A percentile compares a stretch with the other conserved stretches of the same genome.
Evolutionary conservation across 1,139 yeast species (phyloP).

Genomic region (Suhomyces bokatorum): DNA sequence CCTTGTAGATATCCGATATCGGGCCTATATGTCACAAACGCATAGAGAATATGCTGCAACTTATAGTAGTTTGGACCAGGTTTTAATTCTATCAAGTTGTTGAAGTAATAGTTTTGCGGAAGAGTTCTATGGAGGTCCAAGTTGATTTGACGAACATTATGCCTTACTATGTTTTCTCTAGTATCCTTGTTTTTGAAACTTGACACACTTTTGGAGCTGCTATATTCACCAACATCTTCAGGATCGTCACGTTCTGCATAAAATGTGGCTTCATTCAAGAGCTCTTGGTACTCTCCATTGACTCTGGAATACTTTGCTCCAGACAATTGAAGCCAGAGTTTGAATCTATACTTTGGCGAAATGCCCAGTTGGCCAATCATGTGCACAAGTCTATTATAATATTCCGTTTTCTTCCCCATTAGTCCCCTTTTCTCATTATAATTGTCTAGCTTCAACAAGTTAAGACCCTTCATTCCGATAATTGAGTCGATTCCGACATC

Average conservation of each 20-base stretch:
- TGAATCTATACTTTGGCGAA: constrained; percentile 49
- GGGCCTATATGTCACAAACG: constrained; percentile 52
- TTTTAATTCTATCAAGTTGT: constrained; percentile 36
- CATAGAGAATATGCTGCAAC: constrained; percentile 50
- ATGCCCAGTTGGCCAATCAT: constrained; percentile 47
- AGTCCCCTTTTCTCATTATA: constrained; percentile 9
- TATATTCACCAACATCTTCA: background rate
- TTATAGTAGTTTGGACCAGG: constrained; percentile 57
- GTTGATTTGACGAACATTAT: constrained; percentile 51
- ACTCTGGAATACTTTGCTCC: constrained; percentile 49
- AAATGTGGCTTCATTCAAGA: constrained; percentile 19
- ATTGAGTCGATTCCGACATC: constrained; percentile 27
- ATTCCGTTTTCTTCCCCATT: constrained; percentile 9
- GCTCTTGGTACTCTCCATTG: constrained; percentile 51
- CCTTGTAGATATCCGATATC: constrained; percentile 63
- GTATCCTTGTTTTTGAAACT: background rate
- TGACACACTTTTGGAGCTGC: background rate
- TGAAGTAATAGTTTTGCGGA: constrained; percentile 56
- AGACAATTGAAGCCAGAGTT: constrained; percentile 56
- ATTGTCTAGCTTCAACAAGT: constrained; percentile 23
- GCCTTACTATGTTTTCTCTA: constrained; percentile 6
- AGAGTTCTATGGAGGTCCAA: constrained; percentile 57
- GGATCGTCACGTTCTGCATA: constrained; percentile 5
- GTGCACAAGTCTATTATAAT: constrained; percentile 28
- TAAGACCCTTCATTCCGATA: constrained; percentile 41